Evolutionary conservation across 768 basidiomycete genomes (phyloP), one percentile per base, ranked within the genome.

Genomic region (Kwoniella shandongensis): DNA sequence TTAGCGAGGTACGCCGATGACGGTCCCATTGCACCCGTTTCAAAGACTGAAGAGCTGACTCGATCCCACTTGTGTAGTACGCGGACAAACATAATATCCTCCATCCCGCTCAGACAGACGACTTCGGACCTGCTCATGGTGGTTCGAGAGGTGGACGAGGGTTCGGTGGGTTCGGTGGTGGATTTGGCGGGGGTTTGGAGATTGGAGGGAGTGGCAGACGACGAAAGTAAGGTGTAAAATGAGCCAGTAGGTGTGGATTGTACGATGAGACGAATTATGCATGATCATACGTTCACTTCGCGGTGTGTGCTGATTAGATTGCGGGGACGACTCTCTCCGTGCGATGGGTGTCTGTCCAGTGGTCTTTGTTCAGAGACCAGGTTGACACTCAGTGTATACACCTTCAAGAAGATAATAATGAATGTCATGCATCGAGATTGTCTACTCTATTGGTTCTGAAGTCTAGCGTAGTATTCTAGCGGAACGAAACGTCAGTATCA

Each of bases 1-100:
- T 97, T 56, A 97, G 93, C 73, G 91, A 94, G 67, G 93, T 94
- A 70, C 67, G 89, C 55, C n/a, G n/a, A n/a, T n/a, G n/a, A 18
- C 10, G 1, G 25, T 1, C 15, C 36, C 25, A 5, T 1, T 1
- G n/a, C 5, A 1, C 15, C 36, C 25, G 8, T 1, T 1, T 27
- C 5, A 26, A 4, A 35, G 27, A 50, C 41, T 22, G 42, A 56
- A 2, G 3, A 11, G 8, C 2, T 26, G 1, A 7, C 1, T 2
- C 15, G 18, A 22, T n/a, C n/a, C n/a, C n/a, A n/a, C n/a, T n/a
- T n/a, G n/a, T n/a, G n/a, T 18, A 60, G 59, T 60, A 54, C 29
- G 59, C 52, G 26, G 59, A 60, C 47, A 60, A 54, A 22, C 59
- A 60, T n/a, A 54, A 59, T 30, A n/a, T 53, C 2, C 44, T 59